Evolutionary conservation across 805 yeast genomes (phyloP).

Genomic region (Starmerella sp.): DNA sequence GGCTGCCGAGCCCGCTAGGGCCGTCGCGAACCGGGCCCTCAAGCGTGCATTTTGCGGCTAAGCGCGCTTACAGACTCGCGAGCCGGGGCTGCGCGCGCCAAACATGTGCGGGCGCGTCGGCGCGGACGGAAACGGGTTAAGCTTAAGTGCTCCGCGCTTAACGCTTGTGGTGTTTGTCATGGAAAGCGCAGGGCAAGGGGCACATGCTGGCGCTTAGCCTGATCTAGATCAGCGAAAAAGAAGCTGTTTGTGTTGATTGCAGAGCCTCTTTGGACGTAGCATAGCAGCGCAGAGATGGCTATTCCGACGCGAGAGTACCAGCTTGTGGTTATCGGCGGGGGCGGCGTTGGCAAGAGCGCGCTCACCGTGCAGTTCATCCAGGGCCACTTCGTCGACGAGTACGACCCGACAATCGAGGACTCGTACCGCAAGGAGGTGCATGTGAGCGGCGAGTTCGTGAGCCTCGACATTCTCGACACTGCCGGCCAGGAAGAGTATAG

Average conservation of each 20-base stretch:
- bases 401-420: slow-evolving; percentile 92
- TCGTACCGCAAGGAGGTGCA: slow-evolving; percentile 67
- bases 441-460: slow-evolving; percentile 65
- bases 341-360: slow-evolving; percentile 97
- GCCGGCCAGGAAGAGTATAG: slow-evolving; percentile 97
- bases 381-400: slow-evolving; percentile 90
- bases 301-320: slow-evolving; percentile 55
- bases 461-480: slow-evolving; percentile 85
- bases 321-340: slow-evolving; percentile 94
- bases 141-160: no score
- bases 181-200: neutral
- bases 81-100: no score
- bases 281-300: neutral
- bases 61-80: no score
- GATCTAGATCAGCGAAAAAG: neutral
- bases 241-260: neutral
- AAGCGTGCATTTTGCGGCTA: no score
- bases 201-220: neutral
- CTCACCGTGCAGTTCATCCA: slow-evolving; percentile 90
- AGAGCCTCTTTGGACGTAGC: neutral
- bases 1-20: neutral
- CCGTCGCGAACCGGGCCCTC: no score
- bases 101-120: no score
- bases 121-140: no score
- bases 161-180: neutral